Evolutionary conservation across 2,329 filamentous ascomycete species (phyloP), one percentile per base, ranked within the genome.

Genomic region (Penicillium aurantiogriseum): DNA sequence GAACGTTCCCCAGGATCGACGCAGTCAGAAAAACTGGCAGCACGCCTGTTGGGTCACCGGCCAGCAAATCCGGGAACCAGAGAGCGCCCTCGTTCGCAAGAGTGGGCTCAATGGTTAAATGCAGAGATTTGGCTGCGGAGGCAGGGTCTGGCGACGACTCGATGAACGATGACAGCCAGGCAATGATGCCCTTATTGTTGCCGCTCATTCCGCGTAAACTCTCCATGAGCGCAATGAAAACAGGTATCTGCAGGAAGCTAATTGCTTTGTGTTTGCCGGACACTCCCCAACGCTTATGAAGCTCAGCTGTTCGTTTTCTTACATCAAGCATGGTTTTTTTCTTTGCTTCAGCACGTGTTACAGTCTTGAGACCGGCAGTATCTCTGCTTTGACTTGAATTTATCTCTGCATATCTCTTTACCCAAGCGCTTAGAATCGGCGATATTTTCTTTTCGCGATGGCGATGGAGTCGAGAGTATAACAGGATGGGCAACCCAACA

Each of bases 11-110:
- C 17, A 85, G 69, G 56, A 85, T 80, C 5, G 79, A 73, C 0
- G 70, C 74, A 0, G 79, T 80, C 23, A 85, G 73, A 3, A 80
- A 56, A 40, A 79, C 74, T 0, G 83, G 82, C 2, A 86, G 73
- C 2, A 76, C 62, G 2, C 79, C 71, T 3, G 77, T 78, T 0
- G 83, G 77, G 63, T 88, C 85, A 9, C 81, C 72, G 0, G 76
- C 65, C 5, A 83, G 72, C 15, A 88, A 77, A 66, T 87, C 77
- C 1, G 80, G 77, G 55, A 86, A 86, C 85, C 85, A 88, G 2
- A 85, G 73, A 3, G 80, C 77, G n/a, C 85, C 85, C 71, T 86
- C 85, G 8, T 69, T 77, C 5, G 79, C 77, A 17, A 88, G 71
- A 5, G 79, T 77, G 3, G 79, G 78, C 61, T 85, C 81, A 33